Evolutionary conservation across 805 yeast genomes (phyloP), one percentile per base, ranked within the genome.

Genomic region (Candida piceae): DNA sequence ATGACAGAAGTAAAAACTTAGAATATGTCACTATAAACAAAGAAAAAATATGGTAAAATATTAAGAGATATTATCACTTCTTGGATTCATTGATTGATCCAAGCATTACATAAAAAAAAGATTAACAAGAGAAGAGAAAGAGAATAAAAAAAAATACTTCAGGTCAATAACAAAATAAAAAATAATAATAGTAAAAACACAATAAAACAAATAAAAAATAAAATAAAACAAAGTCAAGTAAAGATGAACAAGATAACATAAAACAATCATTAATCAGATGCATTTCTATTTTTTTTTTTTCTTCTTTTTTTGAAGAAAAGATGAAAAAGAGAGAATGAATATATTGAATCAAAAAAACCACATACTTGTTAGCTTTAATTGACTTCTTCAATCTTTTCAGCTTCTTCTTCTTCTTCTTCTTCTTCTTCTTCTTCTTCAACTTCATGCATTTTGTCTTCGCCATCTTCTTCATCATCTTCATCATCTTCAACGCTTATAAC

Each of bases 401-500:
- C 34, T 20, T 34, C 30, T 29, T 22, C 34, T 13, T 28, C 31
- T 16, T 38, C 31, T n/a, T 33, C 31, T 15, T 18, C 31, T 13
- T 30, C 32, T 11, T 45, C 44, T 31, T 44, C 44, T 10, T 40
- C 44, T 21, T 37, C 38, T 10, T 34, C 40, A 8, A 33, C 39
- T 25, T 47, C 45, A 13, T 49, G 47, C 17, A 43, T 54, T 5
- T 48, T 58, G 22, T 53, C 57, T 24, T 46, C 50, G 13, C 41
- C 38, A 23, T 46, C 58, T 45, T 50, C 56, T 29, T 48, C 53
- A 18, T 44, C 51, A 16, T 46, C 49, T 16, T 50, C 58, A 7
- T 47, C 50, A 12, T 50, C 48, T 4, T 53, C 60, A 15, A 51
- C 57, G 57, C 19, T 41, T 4, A 57, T 57, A 23, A 57, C 63